These are phyloP conservation scores for Acorus gramineus DNA, from an alignment of 106 monocot genomes.

Conservation along the genomic window DNA sequence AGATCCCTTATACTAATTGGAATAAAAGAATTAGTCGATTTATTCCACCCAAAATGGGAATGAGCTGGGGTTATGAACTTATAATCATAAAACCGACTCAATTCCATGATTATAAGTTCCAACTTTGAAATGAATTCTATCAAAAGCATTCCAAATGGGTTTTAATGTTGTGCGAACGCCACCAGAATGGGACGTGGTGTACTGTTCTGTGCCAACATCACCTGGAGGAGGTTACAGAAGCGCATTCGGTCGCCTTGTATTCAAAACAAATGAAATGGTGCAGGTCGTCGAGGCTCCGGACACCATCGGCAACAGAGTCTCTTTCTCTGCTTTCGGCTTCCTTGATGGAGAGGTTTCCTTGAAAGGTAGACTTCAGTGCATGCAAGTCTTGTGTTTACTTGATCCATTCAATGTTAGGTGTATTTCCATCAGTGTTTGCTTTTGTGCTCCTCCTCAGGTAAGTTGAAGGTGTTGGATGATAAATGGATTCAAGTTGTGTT, in stretches of 20 bases:
- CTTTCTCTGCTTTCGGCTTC: constrained; percentile 71
- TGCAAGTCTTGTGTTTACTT: background rate
- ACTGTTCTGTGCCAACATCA: constrained; percentile 91
- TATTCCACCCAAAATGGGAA: too few relatives aligned
- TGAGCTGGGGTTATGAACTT: too few relatives aligned
- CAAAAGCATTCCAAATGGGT: too few relatives aligned
- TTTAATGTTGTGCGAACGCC: too few relatives aligned
- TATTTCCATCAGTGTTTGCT: background rate
- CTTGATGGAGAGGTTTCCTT: constrained; percentile 76
- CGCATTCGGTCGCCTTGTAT: constrained; percentile 67
- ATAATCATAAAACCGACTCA: too few relatives aligned
- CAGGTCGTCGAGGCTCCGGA: constrained; percentile 84
- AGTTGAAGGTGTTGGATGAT: constrained; percentile 61
- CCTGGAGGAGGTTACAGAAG: constrained; percentile 92
- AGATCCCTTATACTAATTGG: too few relatives aligned
- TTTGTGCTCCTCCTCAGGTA: constrained; percentile 29
- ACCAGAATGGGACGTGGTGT: constrained; percentile 86
- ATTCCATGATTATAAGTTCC: too few relatives aligned
- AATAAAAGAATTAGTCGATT: too few relatives aligned
- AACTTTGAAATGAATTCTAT: too few relatives aligned
- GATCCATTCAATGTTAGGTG: background rate
- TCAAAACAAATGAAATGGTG: constrained; percentile 91
- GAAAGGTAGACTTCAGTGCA: constrained; percentile 37
- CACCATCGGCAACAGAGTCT: constrained; percentile 56
- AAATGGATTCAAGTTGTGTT: constrained; percentile 94